Percentiles rank a stretch among this genome's conserved stretches.
Evolutionary conservation across 495 filamentous ascomycete genomes (phyloP).

Genomic region (Xylaria curta): DNA sequence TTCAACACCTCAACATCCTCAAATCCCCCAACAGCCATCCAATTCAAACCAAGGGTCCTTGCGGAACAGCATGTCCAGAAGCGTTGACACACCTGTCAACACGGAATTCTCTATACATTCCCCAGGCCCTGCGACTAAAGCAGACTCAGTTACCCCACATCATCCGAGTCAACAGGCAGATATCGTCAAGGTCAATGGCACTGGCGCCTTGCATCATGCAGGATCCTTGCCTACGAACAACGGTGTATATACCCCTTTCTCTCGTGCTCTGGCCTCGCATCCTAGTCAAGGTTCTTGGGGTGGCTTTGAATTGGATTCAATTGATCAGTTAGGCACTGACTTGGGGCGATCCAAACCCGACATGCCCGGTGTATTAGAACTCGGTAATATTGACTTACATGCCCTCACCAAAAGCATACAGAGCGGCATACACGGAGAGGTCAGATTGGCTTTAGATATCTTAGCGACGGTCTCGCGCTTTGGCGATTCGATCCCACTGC

Average conservation of each 20-base stretch:
- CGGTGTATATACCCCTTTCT: slow-evolving; percentile 66
- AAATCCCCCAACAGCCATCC: slow-evolving; percentile 45
- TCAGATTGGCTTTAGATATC: slow-evolving; percentile 85
- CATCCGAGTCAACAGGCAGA: slow-evolving; percentile 44
- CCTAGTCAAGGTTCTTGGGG: slow-evolving; percentile 56
- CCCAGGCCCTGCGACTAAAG: slow-evolving; percentile 46
- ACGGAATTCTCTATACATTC: slow-evolving; percentile 52
- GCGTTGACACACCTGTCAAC: slow-evolving; percentile 43
- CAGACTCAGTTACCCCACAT: slow-evolving; percentile 44
- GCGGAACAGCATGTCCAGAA: slow-evolving; percentile 52
- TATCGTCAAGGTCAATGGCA: slow-evolving; percentile 36
- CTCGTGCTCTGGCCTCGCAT: slow-evolving; percentile 55
- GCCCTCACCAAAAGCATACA: slow-evolving; percentile 93
- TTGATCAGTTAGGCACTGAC: slow-evolving; percentile 67
- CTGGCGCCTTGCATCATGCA: slow-evolving; percentile 39
- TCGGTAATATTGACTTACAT: slow-evolving; percentile 88
- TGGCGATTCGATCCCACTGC: slow-evolving; percentile 58
- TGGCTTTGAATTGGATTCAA: slow-evolving; percentile 66
- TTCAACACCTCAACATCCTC: slow-evolving; percentile 53
- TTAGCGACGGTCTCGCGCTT: slow-evolving; percentile 75
- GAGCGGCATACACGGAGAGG: slow-evolving; percentile 86
- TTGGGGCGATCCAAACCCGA: slow-evolving; percentile 70
- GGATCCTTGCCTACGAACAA: slow-evolving; percentile 45
- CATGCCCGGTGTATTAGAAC: slow-evolving; percentile 74
- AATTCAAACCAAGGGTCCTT: slow-evolving; percentile 40